Evolutionary conservation across 805 yeast genomes (phyloP).

Genomic region (Kodamaea nitidulidarum): DNA sequence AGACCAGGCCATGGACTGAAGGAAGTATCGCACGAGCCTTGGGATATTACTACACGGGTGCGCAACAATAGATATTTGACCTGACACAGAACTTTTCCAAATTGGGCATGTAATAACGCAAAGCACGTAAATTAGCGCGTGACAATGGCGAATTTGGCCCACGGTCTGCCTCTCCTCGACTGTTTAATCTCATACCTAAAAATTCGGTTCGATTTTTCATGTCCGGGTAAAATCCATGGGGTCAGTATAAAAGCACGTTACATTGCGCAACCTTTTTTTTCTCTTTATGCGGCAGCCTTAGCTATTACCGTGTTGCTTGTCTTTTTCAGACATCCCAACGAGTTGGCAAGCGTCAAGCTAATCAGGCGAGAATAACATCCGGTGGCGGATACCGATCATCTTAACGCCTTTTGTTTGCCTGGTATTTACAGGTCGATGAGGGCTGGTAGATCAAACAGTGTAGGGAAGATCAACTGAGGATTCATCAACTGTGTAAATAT

Average conservation of each 20-base stretch:
- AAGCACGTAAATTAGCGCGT: neutral
- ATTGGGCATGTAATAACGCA: neutral
- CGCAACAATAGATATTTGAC: too few species aligned
- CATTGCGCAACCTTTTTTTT: neutral
- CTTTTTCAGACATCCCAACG: slow-evolving; percentile 44
- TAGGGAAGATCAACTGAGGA: too few species aligned
- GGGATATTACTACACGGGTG: too few species aligned
- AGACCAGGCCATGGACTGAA: neutral
- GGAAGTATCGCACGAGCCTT: too few species aligned
- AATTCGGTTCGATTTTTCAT: neutral
- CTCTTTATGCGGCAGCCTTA: slow-evolving; percentile 45
- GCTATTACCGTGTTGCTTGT: slow-evolving; percentile 51
- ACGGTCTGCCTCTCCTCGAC: too few species aligned
- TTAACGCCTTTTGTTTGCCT: slow-evolving; percentile 40
- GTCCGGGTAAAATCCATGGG: slow-evolving; percentile 12
- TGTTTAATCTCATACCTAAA: neutral
- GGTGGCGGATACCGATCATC: slow-evolving; percentile 35
- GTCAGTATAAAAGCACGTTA: slow-evolving; percentile 1
- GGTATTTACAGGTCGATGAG: slow-evolving; percentile 24
- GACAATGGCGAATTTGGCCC: neutral
- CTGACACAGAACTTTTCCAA: neutral
- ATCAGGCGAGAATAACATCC: slow-evolving; percentile 44
- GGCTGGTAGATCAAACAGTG: slow-evolving; percentile 49
- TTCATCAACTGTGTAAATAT: too few species aligned
- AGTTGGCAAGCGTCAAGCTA: slow-evolving; percentile 49